Conservation (phyloP, 768 basidiomycete species). For the Psilocybe sp. region DNA sequence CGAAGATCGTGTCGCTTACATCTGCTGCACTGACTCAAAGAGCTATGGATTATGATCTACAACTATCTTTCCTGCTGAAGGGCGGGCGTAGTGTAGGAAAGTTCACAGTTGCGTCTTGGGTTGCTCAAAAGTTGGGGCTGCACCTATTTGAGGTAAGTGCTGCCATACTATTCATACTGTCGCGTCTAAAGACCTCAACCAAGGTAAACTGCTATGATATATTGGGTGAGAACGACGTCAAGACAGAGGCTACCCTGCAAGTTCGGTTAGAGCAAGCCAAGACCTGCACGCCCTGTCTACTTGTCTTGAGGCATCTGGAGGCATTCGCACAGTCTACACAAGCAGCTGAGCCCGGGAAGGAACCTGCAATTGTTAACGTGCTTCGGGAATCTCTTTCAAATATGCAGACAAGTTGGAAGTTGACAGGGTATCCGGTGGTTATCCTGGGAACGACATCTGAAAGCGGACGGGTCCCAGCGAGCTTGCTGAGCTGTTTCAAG, state of each 20-base stretch:
- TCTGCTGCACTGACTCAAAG: constrained; percentile 52
- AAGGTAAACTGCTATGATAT: constrained; percentile 88
- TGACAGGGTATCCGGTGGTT: constrained; percentile 69
- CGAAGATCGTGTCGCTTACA: constrained; percentile 10
- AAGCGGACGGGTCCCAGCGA: constrained; percentile 57
- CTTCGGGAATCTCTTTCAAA: constrained; percentile 63
- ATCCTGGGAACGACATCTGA: constrained; percentile 74
- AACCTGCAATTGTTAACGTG: constrained; percentile 50
- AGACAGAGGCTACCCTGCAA: constrained; percentile 70
- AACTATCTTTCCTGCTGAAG: constrained; percentile 71
- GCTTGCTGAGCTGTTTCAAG: constrained; percentile 74
- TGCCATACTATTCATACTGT: background rate
- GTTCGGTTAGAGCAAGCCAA: constrained; percentile 76
- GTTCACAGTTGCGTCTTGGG: constrained; percentile 54
- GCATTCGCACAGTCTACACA: constrained; percentile 74
- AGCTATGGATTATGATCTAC: constrained; percentile 59
- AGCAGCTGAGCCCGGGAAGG: constrained; percentile 60
- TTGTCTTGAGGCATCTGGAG: constrained; percentile 78
- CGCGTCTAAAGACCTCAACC: background rate
- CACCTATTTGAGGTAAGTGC: constrained; percentile 71
- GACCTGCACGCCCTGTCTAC: constrained; percentile 78
- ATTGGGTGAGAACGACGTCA: constrained; percentile 71
- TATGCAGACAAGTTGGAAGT: constrained; percentile 53
- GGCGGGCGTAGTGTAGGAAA: constrained; percentile 85
- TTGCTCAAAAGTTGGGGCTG: constrained; percentile 64